phyloP scores from a whole-genome alignment of 306 rosid genomes.

The Dalbergia cultrata region DNA sequence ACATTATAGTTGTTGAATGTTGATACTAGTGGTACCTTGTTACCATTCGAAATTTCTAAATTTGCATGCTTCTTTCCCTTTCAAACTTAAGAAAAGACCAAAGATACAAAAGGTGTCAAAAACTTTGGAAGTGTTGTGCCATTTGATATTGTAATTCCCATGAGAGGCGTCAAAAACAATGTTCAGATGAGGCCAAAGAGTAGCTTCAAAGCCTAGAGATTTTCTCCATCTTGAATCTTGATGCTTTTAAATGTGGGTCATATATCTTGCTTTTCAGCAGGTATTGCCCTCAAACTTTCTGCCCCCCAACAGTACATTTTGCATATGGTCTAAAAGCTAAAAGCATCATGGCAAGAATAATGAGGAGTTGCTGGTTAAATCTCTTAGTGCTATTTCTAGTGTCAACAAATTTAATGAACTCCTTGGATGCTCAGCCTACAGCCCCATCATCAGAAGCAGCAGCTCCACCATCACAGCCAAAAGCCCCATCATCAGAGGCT shows the following conservation, averaged over 20 bases:
- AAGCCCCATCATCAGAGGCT: not conserved
- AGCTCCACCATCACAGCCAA: not conserved
- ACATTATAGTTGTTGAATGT: not conserved
- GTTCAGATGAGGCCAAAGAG: constrained; percentile 6
- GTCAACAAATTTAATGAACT: constrained; percentile 12
- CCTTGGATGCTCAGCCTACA: constrained; percentile 29
- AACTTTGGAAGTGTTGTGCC: constrained; percentile 5
- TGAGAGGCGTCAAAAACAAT: constrained; percentile 9
- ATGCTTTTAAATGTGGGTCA: constrained; percentile 12
- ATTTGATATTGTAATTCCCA: not conserved
- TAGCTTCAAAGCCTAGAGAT: not conserved
- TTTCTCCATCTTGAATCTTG: constrained; percentile 15
- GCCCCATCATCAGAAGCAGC: not conserved
- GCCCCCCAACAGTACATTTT: not conserved
- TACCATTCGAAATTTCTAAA: not conserved
- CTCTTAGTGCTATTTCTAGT: not conserved
- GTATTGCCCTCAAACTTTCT: not conserved
- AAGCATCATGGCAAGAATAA: constrained; percentile 30
- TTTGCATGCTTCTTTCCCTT: not conserved
- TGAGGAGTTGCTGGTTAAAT: constrained; percentile 12
- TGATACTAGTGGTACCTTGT: not conserved
- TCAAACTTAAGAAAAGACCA: not conserved
- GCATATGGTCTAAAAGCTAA: constrained; percentile 3
- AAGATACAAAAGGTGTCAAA: not conserved
- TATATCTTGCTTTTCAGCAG: not conserved